phyloP scores from a whole-genome alignment of 176 grass and related monocot species.

The Rhynchospora tenuis region DNA sequence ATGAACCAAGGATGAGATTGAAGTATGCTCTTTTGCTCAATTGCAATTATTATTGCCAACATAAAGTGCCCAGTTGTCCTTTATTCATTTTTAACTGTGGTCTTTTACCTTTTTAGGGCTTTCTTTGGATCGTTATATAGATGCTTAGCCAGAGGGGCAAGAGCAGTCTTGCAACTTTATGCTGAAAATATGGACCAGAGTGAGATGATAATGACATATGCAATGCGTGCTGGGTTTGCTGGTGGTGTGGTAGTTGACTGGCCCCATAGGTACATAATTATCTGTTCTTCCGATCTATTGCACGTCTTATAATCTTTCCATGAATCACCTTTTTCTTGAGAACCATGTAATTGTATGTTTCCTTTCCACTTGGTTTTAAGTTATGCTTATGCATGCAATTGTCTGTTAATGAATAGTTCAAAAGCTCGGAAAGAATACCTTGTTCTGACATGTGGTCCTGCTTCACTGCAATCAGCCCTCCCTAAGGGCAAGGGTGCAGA shows the following conservation, averaged over 20 bases:
- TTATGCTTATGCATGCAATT: slow-evolving; percentile 14
- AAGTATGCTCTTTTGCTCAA: slow-evolving; percentile 48
- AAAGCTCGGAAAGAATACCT: slow-evolving; percentile 96
- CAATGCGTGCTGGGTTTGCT: slow-evolving; percentile 95
- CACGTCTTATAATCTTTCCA: too few relatives aligned
- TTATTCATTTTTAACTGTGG: slow-evolving; percentile 12
- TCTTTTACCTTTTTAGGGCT: slow-evolving; percentile 47
- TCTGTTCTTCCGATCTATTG: neutral
- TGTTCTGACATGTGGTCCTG: slow-evolving; percentile 82
- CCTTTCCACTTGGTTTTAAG: neutral
- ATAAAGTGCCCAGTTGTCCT: neutral
- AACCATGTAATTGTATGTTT: neutral
- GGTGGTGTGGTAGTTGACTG: slow-evolving; percentile 88
- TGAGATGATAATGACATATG: slow-evolving; percentile 89
- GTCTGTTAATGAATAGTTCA: slow-evolving; percentile 46
- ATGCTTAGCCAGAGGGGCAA: slow-evolving; percentile 88
- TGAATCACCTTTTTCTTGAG: too few relatives aligned
- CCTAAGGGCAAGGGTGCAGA: slow-evolving; percentile 81
- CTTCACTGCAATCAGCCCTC: slow-evolving; percentile 56
- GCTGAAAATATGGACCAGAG: slow-evolving; percentile 94
- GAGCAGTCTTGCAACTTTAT: slow-evolving; percentile 92
- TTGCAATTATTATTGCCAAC: neutral
- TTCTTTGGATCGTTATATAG: slow-evolving; percentile 97
- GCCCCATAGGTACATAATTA: slow-evolving; percentile 68
- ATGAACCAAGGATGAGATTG: slow-evolving; percentile 84